Base-by-base conservation (phyloP, 108 stramenopile species). In the Discostella stelligeroides region DNA sequence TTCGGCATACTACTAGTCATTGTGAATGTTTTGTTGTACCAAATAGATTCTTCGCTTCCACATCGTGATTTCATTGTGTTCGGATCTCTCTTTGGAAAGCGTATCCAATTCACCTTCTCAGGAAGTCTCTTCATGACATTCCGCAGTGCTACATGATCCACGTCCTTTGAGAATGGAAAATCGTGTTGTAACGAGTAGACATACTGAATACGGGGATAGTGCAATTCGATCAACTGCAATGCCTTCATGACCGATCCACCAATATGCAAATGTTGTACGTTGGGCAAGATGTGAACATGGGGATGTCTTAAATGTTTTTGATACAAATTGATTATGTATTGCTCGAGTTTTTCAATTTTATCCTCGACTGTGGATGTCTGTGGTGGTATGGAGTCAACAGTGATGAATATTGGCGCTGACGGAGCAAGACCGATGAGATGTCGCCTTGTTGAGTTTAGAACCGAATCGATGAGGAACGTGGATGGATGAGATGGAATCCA, bases 181-280 rank as follows among this genome's bases (percentile, higher is more conserved):
- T 75, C 74, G 54, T 75, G 74, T 21, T 75, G 67, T 23, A 75
- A n/a, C 29, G 49, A 61, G 34, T 75, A 75, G 12, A 75, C 21
- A 43, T 68, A 75, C 29, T 48, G 23, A 28, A 65, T 42, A 0
- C 20, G 28, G 5, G 72, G 63, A 28, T 61, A 65, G 27, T 65
- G 54, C 23, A 11, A 12, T 23, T 34, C 63, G 37, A 73, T 73
- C 8, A 73, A 20, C 12, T 64, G 27, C 42, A 73, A 7, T 9
- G 72, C 72, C 47, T 73, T 65, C 28, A 63, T 27, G 9, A 73
- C 72, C 15, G 72, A 73, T 38, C 72, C 72, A 0, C 61, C 71
- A 40, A 73, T 48, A 56, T 73, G 72, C 11, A 48, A 28, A 59
- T 73, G 25, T 11, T 46, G 45, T 56, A 73, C 64, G 6, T 4